Conservation (phyloP, 495 filamentous ascomycete genomes). For the Chaetomium tenue region DNA sequence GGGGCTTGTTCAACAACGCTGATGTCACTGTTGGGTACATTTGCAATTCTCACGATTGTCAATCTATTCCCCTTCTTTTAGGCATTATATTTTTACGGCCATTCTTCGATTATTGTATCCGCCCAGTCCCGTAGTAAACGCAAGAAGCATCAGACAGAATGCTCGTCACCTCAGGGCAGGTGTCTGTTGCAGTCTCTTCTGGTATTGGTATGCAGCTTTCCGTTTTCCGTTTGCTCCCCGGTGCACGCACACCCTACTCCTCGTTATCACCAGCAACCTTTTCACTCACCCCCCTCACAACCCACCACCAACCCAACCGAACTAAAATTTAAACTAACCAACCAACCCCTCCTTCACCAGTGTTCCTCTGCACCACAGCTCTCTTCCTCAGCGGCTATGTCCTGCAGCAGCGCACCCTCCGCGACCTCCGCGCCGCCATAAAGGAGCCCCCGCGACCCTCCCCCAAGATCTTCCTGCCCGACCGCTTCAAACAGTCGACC, state of each 20-base stretch:
- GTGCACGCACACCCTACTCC: neutral
- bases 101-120: neutral
- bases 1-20: neutral
- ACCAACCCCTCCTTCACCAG: slow-evolving; percentile 37
- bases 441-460: slow-evolving; percentile 38
- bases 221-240: slow-evolving; percentile 11
- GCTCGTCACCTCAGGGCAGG: slow-evolving; percentile 54
- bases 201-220: slow-evolving; percentile 44
- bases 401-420: slow-evolving; percentile 55
- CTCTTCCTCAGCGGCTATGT: slow-evolving; percentile 54
- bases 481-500: slow-evolving; percentile 36
- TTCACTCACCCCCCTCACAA: too few species aligned
- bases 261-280: too few species aligned
- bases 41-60: neutral
- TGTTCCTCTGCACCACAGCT: slow-evolving; percentile 51
- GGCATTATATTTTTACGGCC: too few species aligned
- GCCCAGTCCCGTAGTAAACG: neutral
- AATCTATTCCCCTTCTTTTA: neutral
- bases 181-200: slow-evolving; percentile 51
- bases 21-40: neutral
- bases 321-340: neutral
- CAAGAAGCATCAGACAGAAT: slow-evolving; percentile 24
- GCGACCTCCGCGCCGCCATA: slow-evolving; percentile 51
- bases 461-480: slow-evolving; percentile 48
- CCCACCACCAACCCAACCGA: neutral